Evolutionary conservation across 495 filamentous ascomycete species (phyloP).

Genomic region (Lophiostoma macrostomum): DNA sequence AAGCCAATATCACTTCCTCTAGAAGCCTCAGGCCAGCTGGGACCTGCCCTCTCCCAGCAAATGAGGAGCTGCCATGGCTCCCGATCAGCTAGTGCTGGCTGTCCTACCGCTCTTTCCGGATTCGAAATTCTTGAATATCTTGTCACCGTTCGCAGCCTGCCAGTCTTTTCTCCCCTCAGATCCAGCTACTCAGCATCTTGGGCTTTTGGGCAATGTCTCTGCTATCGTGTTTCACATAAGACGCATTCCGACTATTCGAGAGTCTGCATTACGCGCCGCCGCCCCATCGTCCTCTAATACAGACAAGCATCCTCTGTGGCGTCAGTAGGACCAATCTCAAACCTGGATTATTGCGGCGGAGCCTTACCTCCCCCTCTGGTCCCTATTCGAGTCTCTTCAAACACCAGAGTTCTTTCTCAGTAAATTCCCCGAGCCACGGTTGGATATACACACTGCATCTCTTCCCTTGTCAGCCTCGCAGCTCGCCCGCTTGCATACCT

Average conservation of each 20-base stretch:
- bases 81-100: not conserved
- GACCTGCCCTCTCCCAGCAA: not conserved
- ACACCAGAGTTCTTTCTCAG: conserved; percentile 7
- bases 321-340: conserved; percentile 24
- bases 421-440: conserved; percentile 1
- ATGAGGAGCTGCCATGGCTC: conserved; percentile 6
- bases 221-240: conserved; percentile 27
- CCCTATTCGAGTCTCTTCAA: not conserved
- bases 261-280: conserved; percentile 29
- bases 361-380: not conserved
- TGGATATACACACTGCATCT: not conserved
- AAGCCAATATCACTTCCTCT: conserved; percentile 12
- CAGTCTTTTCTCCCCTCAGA: conserved; percentile 3
- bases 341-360: conserved; percentile 6
- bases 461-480: conserved; percentile 13
- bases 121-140: conserved; percentile 1
- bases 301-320: not conserved
- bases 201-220: conserved; percentile 12
- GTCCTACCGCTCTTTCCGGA: not conserved
- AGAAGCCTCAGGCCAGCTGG: not conserved
- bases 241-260: conserved; percentile 20
- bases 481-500: not conserved
- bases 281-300: conserved; percentile 19
- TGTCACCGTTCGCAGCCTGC: not conserved
- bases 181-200: conserved; percentile 4